Evolutionary conservation across 371 early-diverging fungal species (phyloP).

Genomic region (Zopfochytrium polystomum): DNA sequence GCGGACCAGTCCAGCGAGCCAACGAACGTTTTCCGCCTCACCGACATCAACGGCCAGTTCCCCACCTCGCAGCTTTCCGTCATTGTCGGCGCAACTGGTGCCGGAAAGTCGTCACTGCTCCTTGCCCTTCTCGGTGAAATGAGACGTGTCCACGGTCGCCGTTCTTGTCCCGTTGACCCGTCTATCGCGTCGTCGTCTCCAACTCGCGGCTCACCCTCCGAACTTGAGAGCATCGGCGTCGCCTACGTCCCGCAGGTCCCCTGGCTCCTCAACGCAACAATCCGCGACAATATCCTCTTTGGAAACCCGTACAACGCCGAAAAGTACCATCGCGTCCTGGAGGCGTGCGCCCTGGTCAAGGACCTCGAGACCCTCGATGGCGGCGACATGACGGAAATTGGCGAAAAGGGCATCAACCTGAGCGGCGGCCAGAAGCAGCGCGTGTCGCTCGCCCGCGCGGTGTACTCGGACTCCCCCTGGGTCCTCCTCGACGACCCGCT

Average conservation of each 20-base stretch:
- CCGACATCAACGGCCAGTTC: slow-evolving; percentile 44
- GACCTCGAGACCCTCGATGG: slow-evolving; percentile 32
- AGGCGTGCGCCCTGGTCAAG: slow-evolving; percentile 30
- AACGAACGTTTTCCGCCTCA: slow-evolving; percentile 4
- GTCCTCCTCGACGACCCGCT: slow-evolving; percentile 18
- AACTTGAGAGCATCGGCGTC: slow-evolving; percentile 41
- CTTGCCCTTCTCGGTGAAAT: slow-evolving; percentile 65
- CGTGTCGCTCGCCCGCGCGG: slow-evolving; percentile 57
- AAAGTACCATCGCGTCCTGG: slow-evolving; percentile 31
- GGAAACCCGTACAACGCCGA: slow-evolving; percentile 25
- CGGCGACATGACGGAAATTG: slow-evolving; percentile 42
- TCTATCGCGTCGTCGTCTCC: too few species aligned
- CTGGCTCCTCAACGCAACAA: too few species aligned
- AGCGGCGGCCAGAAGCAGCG: too few species aligned
- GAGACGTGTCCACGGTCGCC: slow-evolving; percentile 15
- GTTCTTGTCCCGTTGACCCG: slow-evolving; percentile 53
- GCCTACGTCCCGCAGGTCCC: too few species aligned
- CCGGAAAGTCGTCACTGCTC: slow-evolving; percentile 68
- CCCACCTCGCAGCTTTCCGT: slow-evolving; percentile 60
- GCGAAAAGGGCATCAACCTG: slow-evolving; percentile 40
- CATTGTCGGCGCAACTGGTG: slow-evolving; percentile 59
- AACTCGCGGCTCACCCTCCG: slow-evolving; percentile 38
- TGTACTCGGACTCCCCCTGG: slow-evolving; percentile 23
- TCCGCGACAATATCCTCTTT: slow-evolving; percentile 46
- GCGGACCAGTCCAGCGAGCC: background rate